Evolutionary conservation across 352 stramenopile species (phyloP).

Genomic region (Pythium biforme): DNA sequence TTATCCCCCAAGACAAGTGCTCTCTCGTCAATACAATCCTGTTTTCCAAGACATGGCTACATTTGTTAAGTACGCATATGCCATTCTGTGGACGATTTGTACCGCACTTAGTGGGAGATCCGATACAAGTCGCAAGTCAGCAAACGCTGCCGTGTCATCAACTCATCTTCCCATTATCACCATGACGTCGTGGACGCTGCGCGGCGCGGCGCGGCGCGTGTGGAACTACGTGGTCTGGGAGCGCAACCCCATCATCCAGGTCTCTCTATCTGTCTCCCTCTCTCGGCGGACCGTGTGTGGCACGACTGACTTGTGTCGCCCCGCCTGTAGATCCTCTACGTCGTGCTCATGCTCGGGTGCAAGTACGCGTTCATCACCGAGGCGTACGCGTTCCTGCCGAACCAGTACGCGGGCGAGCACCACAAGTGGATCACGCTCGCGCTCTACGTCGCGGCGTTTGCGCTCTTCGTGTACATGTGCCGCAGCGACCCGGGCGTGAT

Average conservation of each 20-base stretch:
- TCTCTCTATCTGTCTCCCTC: slow-evolving; percentile 6
- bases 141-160: slow-evolving; percentile 3
- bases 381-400: slow-evolving; percentile 56
- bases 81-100: too few species aligned
- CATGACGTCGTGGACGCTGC: slow-evolving; percentile 21
- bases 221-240: slow-evolving; percentile 65
- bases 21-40: not conserved
- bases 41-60: slow-evolving; percentile 1
- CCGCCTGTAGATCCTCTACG: slow-evolving; percentile 66
- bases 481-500: slow-evolving; percentile 75
- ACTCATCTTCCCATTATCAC: not conserved
- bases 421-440: slow-evolving; percentile 62
- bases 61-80: too few species aligned
- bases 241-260: slow-evolving; percentile 70
- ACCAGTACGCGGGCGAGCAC: slow-evolving; percentile 54
- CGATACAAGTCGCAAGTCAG: too few species aligned
- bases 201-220: slow-evolving; percentile 30
- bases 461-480: slow-evolving; percentile 74
- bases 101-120: too few species aligned
- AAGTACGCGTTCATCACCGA: slow-evolving; percentile 76
- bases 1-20: not conserved
- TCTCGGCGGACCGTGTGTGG: not conserved
- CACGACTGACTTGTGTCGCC: not conserved
- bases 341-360: slow-evolving; percentile 59
- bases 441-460: slow-evolving; percentile 57